Percentiles rank a stretch among this genome's conserved stretches.
Evolutionary conservation across 169 alveolate species (phyloP).

Genomic region (Eimeria tenella): DNA sequence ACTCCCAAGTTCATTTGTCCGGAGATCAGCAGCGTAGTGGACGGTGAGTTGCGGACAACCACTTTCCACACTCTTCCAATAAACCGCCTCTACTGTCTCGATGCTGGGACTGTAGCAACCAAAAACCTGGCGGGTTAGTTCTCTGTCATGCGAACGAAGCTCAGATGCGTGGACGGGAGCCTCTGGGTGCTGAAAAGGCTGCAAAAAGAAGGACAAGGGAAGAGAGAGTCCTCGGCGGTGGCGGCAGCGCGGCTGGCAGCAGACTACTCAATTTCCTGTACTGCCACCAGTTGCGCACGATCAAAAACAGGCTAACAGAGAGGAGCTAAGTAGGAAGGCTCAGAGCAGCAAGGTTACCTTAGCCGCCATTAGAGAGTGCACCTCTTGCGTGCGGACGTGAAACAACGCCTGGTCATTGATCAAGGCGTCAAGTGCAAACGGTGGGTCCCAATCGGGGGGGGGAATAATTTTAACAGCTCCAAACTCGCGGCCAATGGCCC

Average conservation of each 20-base stretch:
- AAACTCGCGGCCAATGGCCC: constrained; percentile 84
- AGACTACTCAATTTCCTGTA: no score
- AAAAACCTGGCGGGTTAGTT: constrained; percentile 12
- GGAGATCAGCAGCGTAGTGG: constrained; percentile 82
- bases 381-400: constrained; percentile 87
- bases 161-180: constrained; percentile 43
- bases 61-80: constrained; percentile 78
- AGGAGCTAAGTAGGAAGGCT: constrained; percentile 3
- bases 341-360: constrained; percentile 73
- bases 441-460: constrained; percentile 87
- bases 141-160: constrained; percentile 32
- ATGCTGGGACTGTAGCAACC: constrained; percentile 49
- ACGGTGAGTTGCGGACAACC: constrained; percentile 79
- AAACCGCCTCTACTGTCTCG: constrained; percentile 62
- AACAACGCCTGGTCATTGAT: constrained; percentile 78
- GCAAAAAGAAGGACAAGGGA: background rate
- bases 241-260: background rate
- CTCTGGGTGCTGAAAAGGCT: constrained; percentile 74
- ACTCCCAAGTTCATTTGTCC: constrained; percentile 71
- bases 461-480: constrained; percentile 91
- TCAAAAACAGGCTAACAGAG: background rate
- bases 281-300: background rate
- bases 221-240: background rate
- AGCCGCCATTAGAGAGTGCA: constrained; percentile 85
- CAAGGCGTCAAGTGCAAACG: constrained; percentile 83